Evolutionary conservation across 441 rosid species (phyloP).

Genomic region (Kokia cookei): DNA sequence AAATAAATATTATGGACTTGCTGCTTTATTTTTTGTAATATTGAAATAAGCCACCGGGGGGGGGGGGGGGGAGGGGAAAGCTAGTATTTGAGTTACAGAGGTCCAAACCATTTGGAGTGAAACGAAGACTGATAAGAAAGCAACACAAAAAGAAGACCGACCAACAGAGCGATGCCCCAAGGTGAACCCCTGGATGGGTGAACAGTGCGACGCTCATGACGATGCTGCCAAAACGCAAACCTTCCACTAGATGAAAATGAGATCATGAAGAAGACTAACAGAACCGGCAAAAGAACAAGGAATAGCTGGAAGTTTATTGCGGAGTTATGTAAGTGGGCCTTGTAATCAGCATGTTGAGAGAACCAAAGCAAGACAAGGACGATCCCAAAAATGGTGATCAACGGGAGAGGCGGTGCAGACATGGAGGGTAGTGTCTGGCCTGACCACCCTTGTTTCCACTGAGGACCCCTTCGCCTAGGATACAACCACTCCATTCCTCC

Average conservation of each 20-base stretch:
- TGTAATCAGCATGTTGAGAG: constrained; percentile 25
- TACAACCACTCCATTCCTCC: constrained; percentile 45
- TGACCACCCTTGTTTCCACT: constrained; percentile 57
- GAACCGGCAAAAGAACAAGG: constrained; percentile 32
- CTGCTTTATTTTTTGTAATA: too few species aligned
- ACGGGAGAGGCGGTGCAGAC: constrained; percentile 34
- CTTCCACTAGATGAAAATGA: constrained; percentile 14
- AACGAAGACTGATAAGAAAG: constrained; percentile 46
- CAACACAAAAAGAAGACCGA: constrained; percentile 32
- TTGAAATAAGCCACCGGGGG: too few species aligned
- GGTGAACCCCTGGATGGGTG: constrained; percentile 12
- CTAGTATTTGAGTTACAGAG: not conserved
- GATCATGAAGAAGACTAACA: constrained; percentile 28
- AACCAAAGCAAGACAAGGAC: constrained; percentile 43
- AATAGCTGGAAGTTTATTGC: constrained; percentile 33
- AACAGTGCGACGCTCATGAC: not conserved
- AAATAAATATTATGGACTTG: too few species aligned
- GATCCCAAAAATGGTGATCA: constrained; percentile 42
- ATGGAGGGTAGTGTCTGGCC: constrained; percentile 31
- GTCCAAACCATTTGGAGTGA: constrained; percentile 49
- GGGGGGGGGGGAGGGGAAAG: too few species aligned
- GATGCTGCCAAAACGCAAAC: constrained; percentile 13
- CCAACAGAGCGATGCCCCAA: constrained; percentile 36
- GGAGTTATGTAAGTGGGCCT: constrained; percentile 27
- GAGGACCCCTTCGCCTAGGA: constrained; percentile 46